phyloP scores from a whole-genome alignment of 768 basidiomycete species.

The Nidula microcarpa region DNA sequence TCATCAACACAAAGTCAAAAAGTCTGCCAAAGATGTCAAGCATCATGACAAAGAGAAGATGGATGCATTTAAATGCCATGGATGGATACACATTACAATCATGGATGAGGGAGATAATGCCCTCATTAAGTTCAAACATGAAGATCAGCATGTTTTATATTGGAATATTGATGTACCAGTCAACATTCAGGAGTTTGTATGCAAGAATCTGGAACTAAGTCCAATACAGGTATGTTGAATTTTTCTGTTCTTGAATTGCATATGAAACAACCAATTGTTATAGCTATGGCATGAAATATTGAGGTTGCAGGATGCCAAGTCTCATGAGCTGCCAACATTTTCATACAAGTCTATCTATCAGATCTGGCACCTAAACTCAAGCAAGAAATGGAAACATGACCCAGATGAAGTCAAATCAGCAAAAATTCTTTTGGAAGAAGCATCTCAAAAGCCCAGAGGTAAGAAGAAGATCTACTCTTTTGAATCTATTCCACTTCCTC shows the following conservation, averaged over 20 bases:
- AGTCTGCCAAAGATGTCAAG: conserved; percentile 8
- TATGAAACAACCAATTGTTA: not conserved
- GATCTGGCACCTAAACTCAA: conserved; percentile 11
- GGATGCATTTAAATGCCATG: conserved; percentile 16
- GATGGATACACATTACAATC: conserved; percentile 18
- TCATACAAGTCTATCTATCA: conserved; percentile 13
- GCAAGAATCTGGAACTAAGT: conserved; percentile 1
- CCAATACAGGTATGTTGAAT: conserved; percentile 9
- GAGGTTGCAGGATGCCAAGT: not conserved
- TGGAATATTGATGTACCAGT: conserved; percentile 14
- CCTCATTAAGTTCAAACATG: conserved; percentile 11
- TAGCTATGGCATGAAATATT: conserved; percentile 16
- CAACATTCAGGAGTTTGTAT: conserved; percentile 7
- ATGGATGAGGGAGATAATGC: not conserved
- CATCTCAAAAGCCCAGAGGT: too few relatives aligned
- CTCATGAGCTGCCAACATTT: too few relatives aligned
- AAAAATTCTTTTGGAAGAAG: conserved; percentile 14
- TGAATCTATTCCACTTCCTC: conserved; percentile 1
- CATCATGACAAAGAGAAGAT: conserved; percentile 18
- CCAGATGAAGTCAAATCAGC: conserved; percentile 22
- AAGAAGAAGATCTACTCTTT: conserved; percentile 3
- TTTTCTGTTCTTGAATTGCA: not conserved
- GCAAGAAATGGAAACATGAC: conserved; percentile 17
- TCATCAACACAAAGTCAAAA: conserved; percentile 13
- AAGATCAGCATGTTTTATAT: conserved; percentile 17